Percentiles rank a stretch among this genome's conserved stretches.
Evolutionary conservation across 306 rosid genomes (phyloP).

Genomic region (Sophora flavescens): DNA sequence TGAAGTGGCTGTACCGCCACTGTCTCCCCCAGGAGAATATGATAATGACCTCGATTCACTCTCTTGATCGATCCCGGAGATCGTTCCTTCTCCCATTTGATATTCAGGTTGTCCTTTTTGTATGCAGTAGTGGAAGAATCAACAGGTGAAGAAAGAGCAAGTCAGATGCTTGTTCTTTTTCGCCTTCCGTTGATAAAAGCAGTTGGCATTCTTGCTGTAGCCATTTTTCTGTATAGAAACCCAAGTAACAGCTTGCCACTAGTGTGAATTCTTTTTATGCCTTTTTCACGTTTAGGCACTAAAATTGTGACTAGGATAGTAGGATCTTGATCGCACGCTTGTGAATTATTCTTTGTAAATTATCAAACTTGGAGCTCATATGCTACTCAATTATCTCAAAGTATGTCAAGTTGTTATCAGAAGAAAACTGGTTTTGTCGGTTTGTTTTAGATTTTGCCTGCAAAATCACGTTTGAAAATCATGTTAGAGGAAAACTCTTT

Average conservation of each 20-base stretch:
- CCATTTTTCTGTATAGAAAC: constrained; percentile 46
- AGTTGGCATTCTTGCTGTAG: background rate
- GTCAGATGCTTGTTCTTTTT: constrained; percentile 15
- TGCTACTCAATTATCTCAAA: constrained; percentile 20
- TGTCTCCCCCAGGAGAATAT: constrained; percentile 73
- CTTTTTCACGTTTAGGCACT: constrained; percentile 1
- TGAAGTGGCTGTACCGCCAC: constrained; percentile 81
- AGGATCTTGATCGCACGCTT: background rate
- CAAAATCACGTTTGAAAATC: too few species aligned
- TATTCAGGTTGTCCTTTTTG: background rate
- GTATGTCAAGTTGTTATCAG: background rate
- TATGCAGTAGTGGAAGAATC: constrained; percentile 35
- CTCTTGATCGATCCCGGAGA: constrained; percentile 41
- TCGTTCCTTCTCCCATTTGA: constrained; percentile 11
- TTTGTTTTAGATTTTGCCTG: background rate
- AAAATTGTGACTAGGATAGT: constrained; percentile 4
- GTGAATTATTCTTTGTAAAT: constrained; percentile 25
- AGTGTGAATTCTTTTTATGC: constrained; percentile 20
- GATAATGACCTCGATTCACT: constrained; percentile 44
- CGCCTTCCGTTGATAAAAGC: constrained; percentile 6
- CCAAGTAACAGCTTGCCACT: background rate
- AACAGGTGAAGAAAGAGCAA: constrained; percentile 41
- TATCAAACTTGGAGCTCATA: background rate
- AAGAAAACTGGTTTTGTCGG: background rate
- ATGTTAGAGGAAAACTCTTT: too few species aligned